Evolutionary conservation across 768 basidiomycete genomes (phyloP), one percentile per base, ranked within the genome.

Genomic region (Mrakia frigida): DNA sequence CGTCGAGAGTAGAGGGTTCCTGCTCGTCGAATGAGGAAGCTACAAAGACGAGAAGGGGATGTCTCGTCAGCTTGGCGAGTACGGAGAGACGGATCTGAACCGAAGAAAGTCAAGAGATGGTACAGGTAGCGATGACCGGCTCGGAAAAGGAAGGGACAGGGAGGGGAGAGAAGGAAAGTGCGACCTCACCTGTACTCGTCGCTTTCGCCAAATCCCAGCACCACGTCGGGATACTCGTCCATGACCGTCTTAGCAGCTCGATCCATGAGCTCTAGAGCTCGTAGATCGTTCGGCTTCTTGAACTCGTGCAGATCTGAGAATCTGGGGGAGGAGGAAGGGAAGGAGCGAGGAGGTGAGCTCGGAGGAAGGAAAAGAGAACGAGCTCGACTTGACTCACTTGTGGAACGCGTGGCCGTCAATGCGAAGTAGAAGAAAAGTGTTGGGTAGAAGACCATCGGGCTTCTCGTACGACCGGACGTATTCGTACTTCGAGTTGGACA

Each of bases 381-480:
- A 70, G 50, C 43, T 70, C n/a, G 68, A n/a, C 74, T 81, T 72
- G 39, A 80, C 86, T 74, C 78, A 95, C 94, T 90, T 89, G 84
- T 98, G 95, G 81, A 99, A 99, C 0, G 91, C 89, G 80, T 93
- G 92, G 0, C 97, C 97, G 81, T 99, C 97, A 25, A 99, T 82
- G 0, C 97, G 89, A 73, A 94, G 87, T 33, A 98, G 85, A 79
- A 97, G 87, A 83, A 89, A 97, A 3, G 92, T 92, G 13, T 88
- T 89, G 0, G 91, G 95, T 0, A 98, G 85, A 3, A 98, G 85
- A 0, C 89, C 86, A 81, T 99, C 97, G 9, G 93, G 91, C 0
- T 93, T 88, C 83, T 99, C 96, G 82, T 91, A 98, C 50, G 87
- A 87, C 79, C 89, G 88, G 18, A 98, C 97, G 83, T 98, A 96